Percentiles rank a stretch among this genome's conserved stretches.
Evolutionary conservation across 2,329 filamentous ascomycete species (phyloP).

Genomic region (Lachnellula subtilissima): DNA sequence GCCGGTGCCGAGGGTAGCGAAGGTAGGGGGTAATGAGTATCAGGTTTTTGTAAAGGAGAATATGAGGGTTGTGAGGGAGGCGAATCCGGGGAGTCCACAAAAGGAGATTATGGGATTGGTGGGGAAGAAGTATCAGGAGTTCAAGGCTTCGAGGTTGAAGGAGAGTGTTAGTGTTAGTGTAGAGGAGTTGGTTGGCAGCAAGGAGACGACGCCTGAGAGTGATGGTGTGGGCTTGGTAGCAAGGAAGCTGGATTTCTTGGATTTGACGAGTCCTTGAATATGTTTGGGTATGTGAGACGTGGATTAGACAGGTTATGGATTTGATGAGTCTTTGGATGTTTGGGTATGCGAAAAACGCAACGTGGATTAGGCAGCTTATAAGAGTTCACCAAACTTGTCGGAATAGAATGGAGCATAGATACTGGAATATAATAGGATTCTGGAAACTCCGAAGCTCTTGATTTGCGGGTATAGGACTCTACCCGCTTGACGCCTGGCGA

Average conservation of each 20-base stretch:
- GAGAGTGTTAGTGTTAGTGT: slow-evolving; percentile 1
- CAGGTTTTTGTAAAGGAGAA: slow-evolving; percentile 61
- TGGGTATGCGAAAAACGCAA: too few relatives aligned
- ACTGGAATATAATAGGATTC: too few relatives aligned
- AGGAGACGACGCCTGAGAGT: slow-evolving; percentile 12
- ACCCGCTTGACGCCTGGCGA: too few relatives aligned
- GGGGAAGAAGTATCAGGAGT: slow-evolving; percentile 56
- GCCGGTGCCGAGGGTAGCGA: slow-evolving; percentile 58
- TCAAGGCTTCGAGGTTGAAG: slow-evolving; percentile 34
- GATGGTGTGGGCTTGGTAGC: slow-evolving; percentile 18
- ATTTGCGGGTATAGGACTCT: too few relatives aligned
- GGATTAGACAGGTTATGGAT: too few relatives aligned
- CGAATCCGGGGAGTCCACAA: slow-evolving; percentile 50
- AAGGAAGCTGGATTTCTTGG: slow-evolving; percentile 30
- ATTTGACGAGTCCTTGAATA: slow-evolving; percentile 27
- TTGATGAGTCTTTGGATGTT: too few relatives aligned
- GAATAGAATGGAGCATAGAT: too few relatives aligned
- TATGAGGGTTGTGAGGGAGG: slow-evolving; percentile 55
- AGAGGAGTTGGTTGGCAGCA: slow-evolving; percentile 4
- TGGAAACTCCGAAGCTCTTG: too few relatives aligned
- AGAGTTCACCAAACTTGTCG: too few relatives aligned
- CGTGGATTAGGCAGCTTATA: too few relatives aligned
- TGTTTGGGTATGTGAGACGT: neutral
- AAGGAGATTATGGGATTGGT: slow-evolving; percentile 67
- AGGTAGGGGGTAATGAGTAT: slow-evolving; percentile 42